Percentiles rank a stretch among this genome's conserved stretches.
phyloP scores from a whole-genome alignment of 768 basidiomycete genomes.

The Lentinula aciculospora region DNA sequence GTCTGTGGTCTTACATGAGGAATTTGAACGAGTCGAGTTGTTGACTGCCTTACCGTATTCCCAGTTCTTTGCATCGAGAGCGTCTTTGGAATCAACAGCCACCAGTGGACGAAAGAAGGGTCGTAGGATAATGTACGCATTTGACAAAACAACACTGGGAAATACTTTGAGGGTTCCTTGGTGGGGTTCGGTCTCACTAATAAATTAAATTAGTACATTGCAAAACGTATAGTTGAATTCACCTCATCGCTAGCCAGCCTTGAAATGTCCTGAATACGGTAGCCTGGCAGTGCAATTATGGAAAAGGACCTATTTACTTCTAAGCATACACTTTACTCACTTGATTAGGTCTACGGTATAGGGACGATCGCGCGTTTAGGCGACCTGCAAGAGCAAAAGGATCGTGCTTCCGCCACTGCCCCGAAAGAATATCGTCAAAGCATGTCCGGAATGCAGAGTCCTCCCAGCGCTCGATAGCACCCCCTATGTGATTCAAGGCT shows the following conservation, averaged over 20 bases:
- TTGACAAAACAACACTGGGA: conserved; percentile 62
- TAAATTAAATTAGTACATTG: background rate
- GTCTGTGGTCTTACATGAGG: conserved; percentile 26
- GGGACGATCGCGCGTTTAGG: conserved; percentile 42
- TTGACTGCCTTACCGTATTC: conserved; percentile 31
- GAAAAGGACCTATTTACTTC: background rate
- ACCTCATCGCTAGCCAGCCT: conserved; percentile 66
- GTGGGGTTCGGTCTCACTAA: conserved; percentile 57
- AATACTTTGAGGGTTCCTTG: conserved; percentile 69
- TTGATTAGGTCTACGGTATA: conserved; percentile 44
- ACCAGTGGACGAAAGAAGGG: conserved; percentile 66
- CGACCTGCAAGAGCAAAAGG: conserved; percentile 48
- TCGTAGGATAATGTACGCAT: conserved; percentile 67
- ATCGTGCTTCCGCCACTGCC: conserved; percentile 49
- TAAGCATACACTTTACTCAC: conserved; percentile 18
- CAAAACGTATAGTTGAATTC: background rate
- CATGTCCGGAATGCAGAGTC: conserved; percentile 41
- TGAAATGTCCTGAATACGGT: conserved; percentile 49
- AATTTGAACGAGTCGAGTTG: background rate
- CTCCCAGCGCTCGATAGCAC: conserved; percentile 59
- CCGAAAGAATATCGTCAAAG: conserved; percentile 45
- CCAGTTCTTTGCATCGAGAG: conserved; percentile 50
- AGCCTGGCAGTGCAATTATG: conserved; percentile 22
- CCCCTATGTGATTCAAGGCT: conserved; percentile 33
- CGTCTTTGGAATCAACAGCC: conserved; percentile 38